A percentile compares a stretch with the other conserved stretches of the same genome.
Evolutionary conservation across 2,329 filamentous ascomycete genomes (phyloP).

Genomic region (Phaeomoniella chlamydospora): DNA sequence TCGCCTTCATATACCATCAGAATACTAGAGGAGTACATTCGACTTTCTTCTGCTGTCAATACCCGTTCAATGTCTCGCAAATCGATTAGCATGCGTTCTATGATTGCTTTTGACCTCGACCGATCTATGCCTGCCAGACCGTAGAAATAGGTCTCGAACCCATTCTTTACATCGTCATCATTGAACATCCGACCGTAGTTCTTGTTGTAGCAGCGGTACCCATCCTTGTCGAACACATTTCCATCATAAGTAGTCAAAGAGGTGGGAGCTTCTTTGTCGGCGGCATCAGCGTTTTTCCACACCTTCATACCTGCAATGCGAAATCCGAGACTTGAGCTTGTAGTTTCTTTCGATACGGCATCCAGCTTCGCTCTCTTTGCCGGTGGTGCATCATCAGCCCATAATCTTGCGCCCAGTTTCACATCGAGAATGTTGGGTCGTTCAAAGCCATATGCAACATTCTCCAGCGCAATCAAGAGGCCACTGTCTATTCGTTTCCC

Average conservation of each 20-base stretch:
- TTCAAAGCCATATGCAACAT: conserved; percentile 66
- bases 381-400: conserved; percentile 55
- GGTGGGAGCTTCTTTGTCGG: conserved; percentile 3
- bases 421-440: conserved; percentile 84
- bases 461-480: conserved; percentile 70
- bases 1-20: conserved; percentile 55
- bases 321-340: conserved; percentile 45
- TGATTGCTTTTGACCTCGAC: conserved; percentile 11
- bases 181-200: conserved; percentile 48
- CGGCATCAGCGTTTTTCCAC: conserved; percentile 26
- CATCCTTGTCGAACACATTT: conserved; percentile 27
- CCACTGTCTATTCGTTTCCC: conserved; percentile 60
- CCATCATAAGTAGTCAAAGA: conserved; percentile 10
- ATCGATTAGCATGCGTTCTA: conserved; percentile 22
- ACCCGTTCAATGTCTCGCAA: conserved; percentile 30
- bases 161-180: conserved; percentile 38
- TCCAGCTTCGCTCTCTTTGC: conserved; percentile 46
- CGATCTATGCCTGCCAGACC: conserved; percentile 18
- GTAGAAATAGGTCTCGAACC: conserved; percentile 42
- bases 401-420: conserved; percentile 76
- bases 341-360: conserved; percentile 43
- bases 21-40: conserved; percentile 54
- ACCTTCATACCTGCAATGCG: conserved; percentile 53
- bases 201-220: conserved; percentile 49
- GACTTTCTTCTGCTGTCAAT: conserved; percentile 42